A percentile compares a stretch with the other conserved stretches of the same genome.
These are phyloP conservation scores for Mychonastes homosphaera DNA, from an alignment of 139 green algal genomes.

Conservation along the genomic window DNA sequence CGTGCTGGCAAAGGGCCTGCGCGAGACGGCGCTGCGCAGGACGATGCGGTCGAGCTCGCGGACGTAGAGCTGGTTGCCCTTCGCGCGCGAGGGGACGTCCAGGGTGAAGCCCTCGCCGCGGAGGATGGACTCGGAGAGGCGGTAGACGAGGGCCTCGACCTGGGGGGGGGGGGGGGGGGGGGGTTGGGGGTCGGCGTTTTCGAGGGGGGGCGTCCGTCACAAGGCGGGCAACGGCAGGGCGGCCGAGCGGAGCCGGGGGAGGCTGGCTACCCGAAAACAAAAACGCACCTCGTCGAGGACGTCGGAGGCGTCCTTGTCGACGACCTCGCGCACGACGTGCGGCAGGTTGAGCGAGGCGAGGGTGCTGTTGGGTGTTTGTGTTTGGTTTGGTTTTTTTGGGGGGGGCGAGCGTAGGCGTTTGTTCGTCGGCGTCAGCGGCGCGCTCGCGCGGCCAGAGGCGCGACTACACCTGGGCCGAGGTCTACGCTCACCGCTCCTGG, in stretches of 20 bases:
- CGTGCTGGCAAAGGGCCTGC: constrained; percentile 68
- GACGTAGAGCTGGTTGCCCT: constrained; percentile 41
- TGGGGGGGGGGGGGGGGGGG: constrained; percentile 12
- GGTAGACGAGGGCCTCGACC: constrained; percentile 42
- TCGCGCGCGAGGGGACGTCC: constrained; percentile 64
- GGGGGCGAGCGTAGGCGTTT: not conserved
- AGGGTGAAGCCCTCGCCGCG: constrained; percentile 60
- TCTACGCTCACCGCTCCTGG: constrained; percentile 14
- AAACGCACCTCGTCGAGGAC: constrained; percentile 77
- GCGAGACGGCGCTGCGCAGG: constrained; percentile 58
- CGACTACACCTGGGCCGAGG: not conserved
- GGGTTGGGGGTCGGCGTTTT: not conserved
- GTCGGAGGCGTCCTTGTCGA: constrained; percentile 65
- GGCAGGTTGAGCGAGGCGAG: not conserved
- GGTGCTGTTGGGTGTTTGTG: not conserved
- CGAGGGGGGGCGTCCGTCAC: not conserved
- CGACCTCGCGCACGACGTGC: constrained; percentile 32
- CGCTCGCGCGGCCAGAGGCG: not conserved
- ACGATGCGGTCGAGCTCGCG: constrained; percentile 88
- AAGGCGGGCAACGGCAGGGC: constrained; percentile 13
- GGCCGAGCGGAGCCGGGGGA: constrained; percentile 43
- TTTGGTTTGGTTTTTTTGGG: no score
- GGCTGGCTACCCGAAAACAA: no score
- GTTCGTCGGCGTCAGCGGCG: not conserved
- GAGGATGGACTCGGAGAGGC: constrained; percentile 36